Evolutionary conservation across 208 protist genomes (phyloP).

Genomic region (Willaertia magna): DNA sequence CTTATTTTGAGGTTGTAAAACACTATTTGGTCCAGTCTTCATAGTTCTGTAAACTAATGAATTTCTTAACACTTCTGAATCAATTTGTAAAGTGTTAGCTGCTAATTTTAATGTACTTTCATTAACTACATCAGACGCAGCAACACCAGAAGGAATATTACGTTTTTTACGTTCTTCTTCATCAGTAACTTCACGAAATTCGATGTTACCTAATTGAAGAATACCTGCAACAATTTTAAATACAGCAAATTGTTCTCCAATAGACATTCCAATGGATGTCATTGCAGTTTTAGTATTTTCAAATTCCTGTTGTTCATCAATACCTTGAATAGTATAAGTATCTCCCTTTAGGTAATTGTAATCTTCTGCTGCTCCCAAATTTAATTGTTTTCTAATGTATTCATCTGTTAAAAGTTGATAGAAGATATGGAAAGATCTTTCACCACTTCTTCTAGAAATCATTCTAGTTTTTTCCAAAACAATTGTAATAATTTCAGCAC

Average conservation of each 20-base stretch:
- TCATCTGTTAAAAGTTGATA: neutral
- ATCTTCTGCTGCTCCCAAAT: neutral
- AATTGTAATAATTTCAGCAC: neutral
- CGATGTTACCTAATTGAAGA: conserved; percentile 28
- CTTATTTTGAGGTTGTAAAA: conserved; percentile 30
- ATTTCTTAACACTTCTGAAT: neutral
- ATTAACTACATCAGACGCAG: neutral
- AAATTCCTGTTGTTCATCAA: conserved; percentile 34
- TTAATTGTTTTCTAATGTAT: neutral
- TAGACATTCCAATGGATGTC: conserved; percentile 26
- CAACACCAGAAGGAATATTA: neutral
- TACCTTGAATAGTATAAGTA: neutral
- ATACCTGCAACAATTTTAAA: conserved; percentile 43
- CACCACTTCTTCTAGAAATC: neutral
- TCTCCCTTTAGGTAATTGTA: neutral
- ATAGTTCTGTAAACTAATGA: neutral
- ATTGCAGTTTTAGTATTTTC: conserved; percentile 26
- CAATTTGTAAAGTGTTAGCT: neutral
- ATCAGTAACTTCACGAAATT: conserved; percentile 17
- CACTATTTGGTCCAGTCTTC: neutral
- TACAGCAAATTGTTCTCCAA: conserved; percentile 40
- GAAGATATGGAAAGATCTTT: conserved; percentile 4
- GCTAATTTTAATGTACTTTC: neutral
- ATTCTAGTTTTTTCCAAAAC: neutral
- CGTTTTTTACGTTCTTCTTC: neutral